A percentile compares a stretch with the other conserved stretches of the same genome.
Conservation (phyloP, 116 monocot genomes). For the Papilionanthe hybrid region DNA sequence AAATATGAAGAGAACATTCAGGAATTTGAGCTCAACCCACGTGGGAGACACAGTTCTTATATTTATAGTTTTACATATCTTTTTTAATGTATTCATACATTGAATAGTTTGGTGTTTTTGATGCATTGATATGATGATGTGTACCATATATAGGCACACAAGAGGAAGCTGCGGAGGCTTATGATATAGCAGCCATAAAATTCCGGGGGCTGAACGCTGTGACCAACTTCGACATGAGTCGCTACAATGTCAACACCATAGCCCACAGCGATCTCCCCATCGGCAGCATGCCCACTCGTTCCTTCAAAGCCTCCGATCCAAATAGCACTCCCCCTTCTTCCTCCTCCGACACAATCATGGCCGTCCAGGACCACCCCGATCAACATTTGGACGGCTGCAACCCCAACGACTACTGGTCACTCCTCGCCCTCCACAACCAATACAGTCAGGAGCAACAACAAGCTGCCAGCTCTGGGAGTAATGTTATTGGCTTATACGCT, state of each 20-base stretch:
- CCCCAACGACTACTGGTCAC: conserved; percentile 66
- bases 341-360: conserved; percentile 31
- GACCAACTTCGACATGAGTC: conserved; percentile 97
- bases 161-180: conserved; percentile 95
- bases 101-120: not conserved
- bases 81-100: too few relatives aligned
- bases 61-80: too few relatives aligned
- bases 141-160: conserved; percentile 51
- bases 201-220: conserved; percentile 92
- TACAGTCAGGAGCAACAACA: conserved; percentile 22
- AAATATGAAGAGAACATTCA: not conserved
- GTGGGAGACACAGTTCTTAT: not conserved
- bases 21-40: not conserved
- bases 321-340: conserved; percentile 13
- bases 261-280: conserved; percentile 75
- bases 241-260: conserved; percentile 88
- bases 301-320: conserved; percentile 25
- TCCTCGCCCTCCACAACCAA: conserved; percentile 62
- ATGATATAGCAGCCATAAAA: conserved; percentile 96
- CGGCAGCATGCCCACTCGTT: conserved; percentile 46
- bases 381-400: conserved; percentile 14
- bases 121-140: not conserved
- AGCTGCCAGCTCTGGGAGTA: conserved; percentile 6
- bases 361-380: not conserved
- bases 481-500: conserved; percentile 35